Conservation (phyloP, 2,329 filamentous ascomycete species). For the Zasmidium angulare region DNA sequence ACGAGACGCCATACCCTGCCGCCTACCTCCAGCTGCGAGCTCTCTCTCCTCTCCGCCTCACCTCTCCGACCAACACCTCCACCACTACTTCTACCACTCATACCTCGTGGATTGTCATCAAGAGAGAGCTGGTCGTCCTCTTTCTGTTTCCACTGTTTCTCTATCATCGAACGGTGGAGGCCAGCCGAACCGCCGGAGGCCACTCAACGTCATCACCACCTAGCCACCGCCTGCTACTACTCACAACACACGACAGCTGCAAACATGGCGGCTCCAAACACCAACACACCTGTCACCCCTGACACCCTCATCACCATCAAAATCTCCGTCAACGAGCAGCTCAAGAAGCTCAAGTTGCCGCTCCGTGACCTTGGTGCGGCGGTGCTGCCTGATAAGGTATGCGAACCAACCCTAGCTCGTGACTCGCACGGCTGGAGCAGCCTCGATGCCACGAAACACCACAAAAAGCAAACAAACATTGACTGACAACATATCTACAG, state of each 20-base stretch:
- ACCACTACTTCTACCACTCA: background rate
- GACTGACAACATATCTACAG: conserved; percentile 44
- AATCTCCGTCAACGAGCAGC: conserved; percentile 71
- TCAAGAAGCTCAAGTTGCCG: conserved; percentile 84
- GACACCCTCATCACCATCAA: conserved; percentile 84
- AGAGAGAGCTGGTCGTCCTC: background rate
- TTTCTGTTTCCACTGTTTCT: background rate
- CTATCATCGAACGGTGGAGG: background rate
- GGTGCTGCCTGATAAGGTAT: conserved; percentile 79
- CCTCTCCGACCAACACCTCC: background rate
- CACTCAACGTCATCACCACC: background rate
- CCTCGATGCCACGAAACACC: background rate
- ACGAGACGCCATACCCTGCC: too few species aligned
- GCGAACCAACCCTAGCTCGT: conserved; percentile 37
- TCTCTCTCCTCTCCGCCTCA: background rate
- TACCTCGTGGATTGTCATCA: background rate
- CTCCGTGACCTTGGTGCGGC: conserved; percentile 76
- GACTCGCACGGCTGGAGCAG: conserved; percentile 1
- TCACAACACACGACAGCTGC: background rate
- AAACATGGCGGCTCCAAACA: conserved; percentile 38
- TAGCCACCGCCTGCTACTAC: background rate
- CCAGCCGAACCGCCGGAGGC: background rate
- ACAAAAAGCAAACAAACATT: background rate
- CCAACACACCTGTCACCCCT: conserved; percentile 52
- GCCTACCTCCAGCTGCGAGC: too few species aligned